Conservation (phyloP, 164 flowering plant genomes). For the Tinospora cordifolia region DNA sequence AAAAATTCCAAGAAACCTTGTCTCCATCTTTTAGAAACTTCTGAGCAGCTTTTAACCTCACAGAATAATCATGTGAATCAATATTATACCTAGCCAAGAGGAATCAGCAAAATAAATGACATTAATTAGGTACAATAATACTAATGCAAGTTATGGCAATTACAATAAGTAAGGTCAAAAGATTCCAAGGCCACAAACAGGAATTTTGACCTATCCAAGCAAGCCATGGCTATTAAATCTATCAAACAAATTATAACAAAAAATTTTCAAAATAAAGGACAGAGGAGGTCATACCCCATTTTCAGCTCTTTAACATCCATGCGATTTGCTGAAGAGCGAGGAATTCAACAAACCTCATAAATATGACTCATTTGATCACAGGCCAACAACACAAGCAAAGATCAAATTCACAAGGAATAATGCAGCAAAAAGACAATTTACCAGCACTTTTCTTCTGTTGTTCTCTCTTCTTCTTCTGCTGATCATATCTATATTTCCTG, state of each 20-base stretch:
- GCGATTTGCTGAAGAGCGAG: conserved; percentile 58
- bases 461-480: conserved; percentile 72
- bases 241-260: neutral
- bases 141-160: neutral
- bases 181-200: no score
- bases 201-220: no score
- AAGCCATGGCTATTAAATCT: no score
- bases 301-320: conserved; percentile 91
- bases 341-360: neutral
- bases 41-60: conserved; percentile 71
- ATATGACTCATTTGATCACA: neutral
- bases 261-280: neutral
- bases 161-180: no score
- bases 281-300: conserved; percentile 62
- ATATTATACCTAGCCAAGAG: conserved; percentile 62
- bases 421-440: conserved; percentile 23
- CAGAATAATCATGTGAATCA: conserved; percentile 86
- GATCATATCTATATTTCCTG: conserved; percentile 86
- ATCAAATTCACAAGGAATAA: conserved; percentile 11
- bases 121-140: neutral
- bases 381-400: neutral
- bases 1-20: conserved; percentile 43
- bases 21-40: conserved; percentile 80
- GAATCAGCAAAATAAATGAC: neutral
- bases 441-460: conserved; percentile 88